Evolutionary conservation across 305 asterid genomes (phyloP).

Genomic region (Andrographis paniculata): DNA sequence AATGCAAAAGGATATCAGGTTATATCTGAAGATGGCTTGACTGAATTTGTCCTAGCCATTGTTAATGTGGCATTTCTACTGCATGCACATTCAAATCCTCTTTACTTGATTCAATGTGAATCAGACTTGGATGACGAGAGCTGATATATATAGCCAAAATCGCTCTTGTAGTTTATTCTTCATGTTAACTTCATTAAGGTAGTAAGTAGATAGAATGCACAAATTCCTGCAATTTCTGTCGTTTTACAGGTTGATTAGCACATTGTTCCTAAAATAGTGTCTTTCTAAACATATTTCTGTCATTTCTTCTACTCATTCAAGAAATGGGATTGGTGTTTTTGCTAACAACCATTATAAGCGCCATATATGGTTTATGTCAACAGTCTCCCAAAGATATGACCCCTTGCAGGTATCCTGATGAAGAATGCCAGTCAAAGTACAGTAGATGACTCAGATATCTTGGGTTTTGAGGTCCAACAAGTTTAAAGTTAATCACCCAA

Average conservation of each 20-base stretch:
- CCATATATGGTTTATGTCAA: too few relatives aligned
- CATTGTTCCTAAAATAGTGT: too few relatives aligned
- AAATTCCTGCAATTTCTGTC: too few relatives aligned
- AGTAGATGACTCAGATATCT: conserved; percentile 24
- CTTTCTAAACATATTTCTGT: too few relatives aligned
- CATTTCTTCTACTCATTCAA: too few relatives aligned
- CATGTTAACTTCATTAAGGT: too few relatives aligned
- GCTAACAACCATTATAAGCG: too few relatives aligned
- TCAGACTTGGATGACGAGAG: conserved; percentile 2
- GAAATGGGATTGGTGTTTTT: too few relatives aligned
- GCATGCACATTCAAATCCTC: conserved; percentile 17
- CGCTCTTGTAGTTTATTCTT: too few relatives aligned
- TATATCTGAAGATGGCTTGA: neutral
- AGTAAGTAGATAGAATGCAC: too few relatives aligned
- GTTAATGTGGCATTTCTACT: conserved; percentile 35
- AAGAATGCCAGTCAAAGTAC: conserved; percentile 40
- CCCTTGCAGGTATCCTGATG: conserved; percentile 40
- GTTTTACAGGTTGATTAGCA: too few relatives aligned
- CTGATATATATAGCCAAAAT: neutral
- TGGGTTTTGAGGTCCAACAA: conserved; percentile 39
- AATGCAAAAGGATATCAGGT: conserved; percentile 51
- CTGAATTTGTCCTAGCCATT: conserved; percentile 23
- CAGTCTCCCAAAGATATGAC: conserved; percentile 5
- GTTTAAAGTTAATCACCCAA: conserved; percentile 12
- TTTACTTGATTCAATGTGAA: neutral